phyloP scores from a whole-genome alignment of 2,329 filamentous ascomycete species.

The Verticillium dahliae region DNA sequence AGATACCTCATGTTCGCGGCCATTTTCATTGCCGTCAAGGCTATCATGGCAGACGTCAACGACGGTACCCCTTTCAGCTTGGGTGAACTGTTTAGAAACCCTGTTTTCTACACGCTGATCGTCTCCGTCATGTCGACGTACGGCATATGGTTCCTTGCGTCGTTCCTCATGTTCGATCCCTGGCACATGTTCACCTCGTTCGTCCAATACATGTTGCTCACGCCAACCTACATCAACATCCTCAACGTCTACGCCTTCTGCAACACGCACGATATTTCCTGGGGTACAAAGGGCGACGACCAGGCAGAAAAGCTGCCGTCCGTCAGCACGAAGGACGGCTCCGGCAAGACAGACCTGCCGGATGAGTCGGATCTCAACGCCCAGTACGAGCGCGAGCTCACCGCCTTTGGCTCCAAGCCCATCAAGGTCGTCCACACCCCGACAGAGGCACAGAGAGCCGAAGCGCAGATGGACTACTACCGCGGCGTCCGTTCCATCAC shows the following conservation, averaged over 20 bases:
- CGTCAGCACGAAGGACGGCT: slow-evolving; percentile 81
- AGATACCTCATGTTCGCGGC: slow-evolving; percentile 92
- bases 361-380: slow-evolving; percentile 94
- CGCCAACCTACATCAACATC: slow-evolving; percentile 95
- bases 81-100: slow-evolving; percentile 72
- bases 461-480: slow-evolving; percentile 97
- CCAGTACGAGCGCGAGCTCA: slow-evolving; percentile 83
- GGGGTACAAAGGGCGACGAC: slow-evolving; percentile 97
- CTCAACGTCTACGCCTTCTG: slow-evolving; percentile 99
- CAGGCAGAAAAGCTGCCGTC: slow-evolving; percentile 86
- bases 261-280: slow-evolving; percentile 95
- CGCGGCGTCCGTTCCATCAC: slow-evolving; percentile 89
- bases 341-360: slow-evolving; percentile 88
- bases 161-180: slow-evolving; percentile 91
- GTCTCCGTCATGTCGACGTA: slow-evolving; percentile 90
- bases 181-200: slow-evolving; percentile 99
- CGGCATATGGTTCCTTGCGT: slow-evolving; percentile 85
- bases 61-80: slow-evolving; percentile 60
- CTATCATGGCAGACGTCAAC: slow-evolving; percentile 66
- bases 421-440: slow-evolving; percentile 62
- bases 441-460: slow-evolving; percentile 49
- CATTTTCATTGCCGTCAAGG: slow-evolving; percentile 84
- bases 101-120: slow-evolving; percentile 88
- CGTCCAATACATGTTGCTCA: slow-evolving; percentile 88
- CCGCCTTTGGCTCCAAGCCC: slow-evolving; percentile 66